These are phyloP conservation scores for Colletotrichum navitas DNA, from an alignment of 2,329 filamentous ascomycete species.

Conservation along the genomic window DNA sequence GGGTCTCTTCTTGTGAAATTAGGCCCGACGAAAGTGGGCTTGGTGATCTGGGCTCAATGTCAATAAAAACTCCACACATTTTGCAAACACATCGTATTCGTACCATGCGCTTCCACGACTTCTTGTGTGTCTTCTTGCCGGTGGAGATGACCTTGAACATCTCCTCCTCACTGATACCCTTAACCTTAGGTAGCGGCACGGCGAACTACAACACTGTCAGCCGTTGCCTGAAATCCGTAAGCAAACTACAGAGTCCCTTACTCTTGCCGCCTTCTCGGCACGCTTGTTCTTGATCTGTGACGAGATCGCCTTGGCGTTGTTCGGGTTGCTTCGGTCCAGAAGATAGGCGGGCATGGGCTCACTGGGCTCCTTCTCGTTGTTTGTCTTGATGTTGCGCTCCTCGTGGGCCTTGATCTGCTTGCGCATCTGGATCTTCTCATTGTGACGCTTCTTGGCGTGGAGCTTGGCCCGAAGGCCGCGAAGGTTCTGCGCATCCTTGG, in stretches of 20 bases:
- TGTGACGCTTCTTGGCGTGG: conserved; percentile 91
- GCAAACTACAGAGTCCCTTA: neutral
- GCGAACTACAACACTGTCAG: conserved; percentile 69
- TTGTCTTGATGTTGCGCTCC: conserved; percentile 94
- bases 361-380: conserved; percentile 80
- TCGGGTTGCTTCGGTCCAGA: conserved; percentile 79
- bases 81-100: conserved; percentile 64
- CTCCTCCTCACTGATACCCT: conserved; percentile 89
- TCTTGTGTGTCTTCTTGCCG: conserved; percentile 93
- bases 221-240: no score
- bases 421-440: conserved; percentile 98
- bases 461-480: conserved; percentile 93
- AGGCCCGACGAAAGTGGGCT: conserved; percentile 89
- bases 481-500: conserved; percentile 92
- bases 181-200: conserved; percentile 85
- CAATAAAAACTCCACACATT: conserved; percentile 46
- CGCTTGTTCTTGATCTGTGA: conserved; percentile 82
- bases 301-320: conserved; percentile 76
- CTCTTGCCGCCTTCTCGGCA: conserved; percentile 49
- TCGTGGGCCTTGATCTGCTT: conserved; percentile 96
- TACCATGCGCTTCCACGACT: conserved; percentile 81
- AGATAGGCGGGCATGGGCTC: conserved; percentile 93
- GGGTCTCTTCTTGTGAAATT: conserved; percentile 92
- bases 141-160: conserved; percentile 98
- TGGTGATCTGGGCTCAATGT: conserved; percentile 65